Evolutionary conservation across 371 early-diverging fungal species (phyloP), one percentile per base, ranked within the genome.

Genomic region (Mucor sp.): DNA sequence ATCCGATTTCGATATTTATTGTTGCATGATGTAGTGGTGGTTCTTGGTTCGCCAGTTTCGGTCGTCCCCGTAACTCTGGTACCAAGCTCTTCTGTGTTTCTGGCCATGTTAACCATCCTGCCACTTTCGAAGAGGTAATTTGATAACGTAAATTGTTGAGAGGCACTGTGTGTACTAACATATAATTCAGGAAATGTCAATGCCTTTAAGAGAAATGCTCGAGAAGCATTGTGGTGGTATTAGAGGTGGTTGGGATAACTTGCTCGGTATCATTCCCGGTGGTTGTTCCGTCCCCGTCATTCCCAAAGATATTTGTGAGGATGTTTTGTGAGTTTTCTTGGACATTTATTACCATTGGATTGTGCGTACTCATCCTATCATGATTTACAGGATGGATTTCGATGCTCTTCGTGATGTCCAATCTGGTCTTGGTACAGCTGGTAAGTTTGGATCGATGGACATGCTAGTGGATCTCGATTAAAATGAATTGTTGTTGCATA

Each of bases 211-310:
- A 62, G 99, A 97, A 71, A 81, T 98, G 74, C 92, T 98, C 63
- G 99, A 98, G 74, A 92, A 92, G 77, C 99, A 98, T 85, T 93
- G 93, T 76, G 99, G 99, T 70, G 99, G 99, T 74, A 93, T 98
- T 58, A 90, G 90, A 33, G 99, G 99, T 60, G 99, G 99, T n/a
- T 98, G 99, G 99, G 99, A 98, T 81, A 97, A 98, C 84, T 84
- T 97, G 47, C 85, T 97, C 53, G 99, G 95, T 69, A 95, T 98
- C 74, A 94, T 98, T 71, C 99, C 98, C 4, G 98, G 99, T 79
- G 99, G 98, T 64, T 95, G 94, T 19, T 97, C 99, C 12, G 97
- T 96, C 21, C 99, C 97, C 3, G 89, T 97, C 43, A 75, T 98
- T 63, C 95, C 97, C 59, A 92, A 92, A 74, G 63, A 83, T 58